phyloP scores from a whole-genome alignment of 768 basidiomycete genomes.

The Lepiota brunneoincarnata region DNA sequence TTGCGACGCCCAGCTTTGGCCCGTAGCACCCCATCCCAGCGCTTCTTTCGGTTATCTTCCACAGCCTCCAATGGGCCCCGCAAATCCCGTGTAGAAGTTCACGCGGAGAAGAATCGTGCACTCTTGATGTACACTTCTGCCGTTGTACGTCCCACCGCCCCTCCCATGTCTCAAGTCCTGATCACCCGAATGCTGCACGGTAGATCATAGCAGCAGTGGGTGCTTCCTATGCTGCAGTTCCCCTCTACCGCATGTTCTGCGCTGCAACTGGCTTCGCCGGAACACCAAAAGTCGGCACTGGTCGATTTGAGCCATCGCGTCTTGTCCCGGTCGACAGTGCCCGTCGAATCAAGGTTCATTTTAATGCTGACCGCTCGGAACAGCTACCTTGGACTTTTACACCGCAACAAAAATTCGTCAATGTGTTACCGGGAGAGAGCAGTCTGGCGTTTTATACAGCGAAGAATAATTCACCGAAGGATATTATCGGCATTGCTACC shows the following conservation, averaged over 20 bases:
- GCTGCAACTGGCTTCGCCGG: constrained; percentile 97
- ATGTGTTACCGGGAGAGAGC: constrained; percentile 92
- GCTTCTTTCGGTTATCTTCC: background rate
- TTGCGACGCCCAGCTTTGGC: constrained; percentile 4
- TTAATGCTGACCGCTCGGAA: constrained; percentile 91
- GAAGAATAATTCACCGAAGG: constrained; percentile 77
- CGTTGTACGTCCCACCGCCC: constrained; percentile 48
- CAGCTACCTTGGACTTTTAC: constrained; percentile 91
- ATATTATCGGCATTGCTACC: constrained; percentile 97
- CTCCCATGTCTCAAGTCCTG: background rate
- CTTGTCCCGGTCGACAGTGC: constrained; percentile 72
- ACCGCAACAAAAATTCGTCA: constrained; percentile 87
- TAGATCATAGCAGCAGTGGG: constrained; percentile 81
- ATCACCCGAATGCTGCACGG: background rate
- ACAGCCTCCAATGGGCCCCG: constrained; percentile 1
- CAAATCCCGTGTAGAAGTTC: constrained; percentile 35
- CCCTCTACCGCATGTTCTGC: constrained; percentile 97
- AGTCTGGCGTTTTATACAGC: constrained; percentile 96
- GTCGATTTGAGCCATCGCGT: constrained; percentile 80
- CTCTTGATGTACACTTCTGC: constrained; percentile 85
- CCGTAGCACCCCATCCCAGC: background rate
- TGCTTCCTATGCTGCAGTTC: constrained; percentile 94
- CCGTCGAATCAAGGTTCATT: constrained; percentile 86
- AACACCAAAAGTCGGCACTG: constrained; percentile 87
- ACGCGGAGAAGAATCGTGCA: constrained; percentile 62